phyloP scores from a whole-genome alignment of 768 basidiomycete species.

The Pulveroboletus sp. region DNA sequence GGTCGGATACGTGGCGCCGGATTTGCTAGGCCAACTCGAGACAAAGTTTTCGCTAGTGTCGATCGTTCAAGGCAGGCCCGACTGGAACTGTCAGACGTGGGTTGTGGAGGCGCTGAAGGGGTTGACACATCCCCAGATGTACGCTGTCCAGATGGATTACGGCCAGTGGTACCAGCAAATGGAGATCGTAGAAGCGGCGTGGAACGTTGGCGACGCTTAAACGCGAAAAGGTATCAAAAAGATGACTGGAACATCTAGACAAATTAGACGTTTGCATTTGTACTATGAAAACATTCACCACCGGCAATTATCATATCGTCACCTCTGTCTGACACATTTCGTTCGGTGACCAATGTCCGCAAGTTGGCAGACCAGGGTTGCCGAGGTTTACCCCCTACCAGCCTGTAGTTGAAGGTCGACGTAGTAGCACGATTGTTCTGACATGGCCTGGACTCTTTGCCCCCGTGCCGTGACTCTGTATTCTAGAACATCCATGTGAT shows the following conservation, averaged over 20 bases:
- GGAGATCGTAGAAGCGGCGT: conserved; percentile 13
- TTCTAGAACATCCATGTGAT: too few relatives aligned
- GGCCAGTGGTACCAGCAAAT: conserved; percentile 11
- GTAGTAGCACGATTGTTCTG: too few relatives aligned
- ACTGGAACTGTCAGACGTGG: conserved; percentile 22
- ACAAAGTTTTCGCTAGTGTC: conserved; percentile 10
- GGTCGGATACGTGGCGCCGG: conserved; percentile 9
- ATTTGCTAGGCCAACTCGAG: conserved; percentile 3
- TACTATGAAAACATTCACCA: background rate
- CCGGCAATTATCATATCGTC: too few relatives aligned
- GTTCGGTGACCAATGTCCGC: too few relatives aligned
- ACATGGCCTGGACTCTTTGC: too few relatives aligned
- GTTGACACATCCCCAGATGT: conserved; percentile 11
- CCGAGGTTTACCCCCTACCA: too few relatives aligned
- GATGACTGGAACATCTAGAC: background rate
- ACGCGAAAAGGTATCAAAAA: too few relatives aligned
- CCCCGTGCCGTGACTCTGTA: too few relatives aligned
- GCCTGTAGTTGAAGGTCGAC: too few relatives aligned
- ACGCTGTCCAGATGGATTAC: conserved; percentile 15
- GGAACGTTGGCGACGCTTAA: conserved; percentile 17
- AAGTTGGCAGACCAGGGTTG: too few relatives aligned
- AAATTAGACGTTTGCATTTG: background rate
- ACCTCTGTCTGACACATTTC: too few relatives aligned
- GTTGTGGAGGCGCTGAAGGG: conserved; percentile 18
- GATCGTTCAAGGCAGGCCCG: conserved; percentile 8